Evolutionary conservation across 2,329 filamentous ascomycete species (phyloP), one percentile per base, ranked within the genome.

Genomic region (Lomentospora prolificans): DNA sequence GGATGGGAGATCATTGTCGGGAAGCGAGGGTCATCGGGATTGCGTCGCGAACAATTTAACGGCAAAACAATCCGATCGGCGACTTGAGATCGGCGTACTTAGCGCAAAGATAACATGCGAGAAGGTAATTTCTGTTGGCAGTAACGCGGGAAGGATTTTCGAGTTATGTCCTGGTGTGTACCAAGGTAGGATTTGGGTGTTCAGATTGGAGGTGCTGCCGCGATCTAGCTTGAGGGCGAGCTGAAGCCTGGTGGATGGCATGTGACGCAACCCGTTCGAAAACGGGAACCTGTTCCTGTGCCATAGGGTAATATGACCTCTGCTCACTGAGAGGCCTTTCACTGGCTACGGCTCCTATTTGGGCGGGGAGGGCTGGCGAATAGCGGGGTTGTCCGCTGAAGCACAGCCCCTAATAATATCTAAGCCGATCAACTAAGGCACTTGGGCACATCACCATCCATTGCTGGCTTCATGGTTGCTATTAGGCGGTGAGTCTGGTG

Each of bases 1-100:
- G n/a, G 30, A 51, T 30, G 25, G 19, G 30, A 24, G n/a, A n/a
- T 51, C 50, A 51, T 51, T 51, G 50, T 51, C 30, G 50, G 50
- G 25, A 24, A 33, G 27, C 25, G 30, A 51, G 22, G 7, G 25
- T 51, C 50, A 51, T 51, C 25, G 50, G 25, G 50, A 48, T 25
- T 48, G 19, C 22, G 30, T 33, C n/a, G 30, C 30, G 7, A 33
- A 33, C 6, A 33, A 33, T 33, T 7, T 7, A 33, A 12, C 6
- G 12, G 12, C 12, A 33, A 7, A 33, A 33, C 6, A 33, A 33
- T 33, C 6, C 12, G 30, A 33, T n/a, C n/a, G n/a, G n/a, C n/a
- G n/a, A n/a, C n/a, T n/a, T n/a, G n/a, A n/a, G n/a, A n/a, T n/a
- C n/a, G n/a, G n/a, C n/a, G n/a, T n/a, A n/a, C n/a, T n/a, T n/a